These are phyloP conservation scores for Saraca asoca DNA, from an alignment of 331 rosid genomes.

Conservation along the genomic window DNA sequence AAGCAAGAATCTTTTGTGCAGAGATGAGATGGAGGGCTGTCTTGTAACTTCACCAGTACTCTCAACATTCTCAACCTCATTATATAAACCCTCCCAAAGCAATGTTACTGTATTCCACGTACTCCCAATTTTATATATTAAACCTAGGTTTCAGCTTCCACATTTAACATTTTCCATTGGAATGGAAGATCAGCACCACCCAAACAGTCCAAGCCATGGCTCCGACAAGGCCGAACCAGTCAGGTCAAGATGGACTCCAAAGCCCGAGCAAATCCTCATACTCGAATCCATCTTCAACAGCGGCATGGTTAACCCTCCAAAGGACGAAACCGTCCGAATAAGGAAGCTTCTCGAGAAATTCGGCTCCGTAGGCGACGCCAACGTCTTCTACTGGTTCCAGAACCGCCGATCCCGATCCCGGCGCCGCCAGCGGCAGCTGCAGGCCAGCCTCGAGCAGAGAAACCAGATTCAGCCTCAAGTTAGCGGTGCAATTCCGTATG, in stretches of 20 bases:
- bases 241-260: conserved; percentile 96
- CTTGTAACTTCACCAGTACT: conserved; percentile 14
- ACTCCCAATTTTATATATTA: conserved; percentile 24
- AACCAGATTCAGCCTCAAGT: conserved; percentile 29
- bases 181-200: conserved; percentile 60
- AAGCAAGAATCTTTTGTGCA: too few species aligned
- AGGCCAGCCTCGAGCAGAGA: conserved; percentile 54
- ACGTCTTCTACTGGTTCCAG: conserved; percentile 98
- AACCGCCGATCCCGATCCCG: conserved; percentile 94
- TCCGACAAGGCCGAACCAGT: conserved; percentile 68
- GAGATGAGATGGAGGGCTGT: neutral
- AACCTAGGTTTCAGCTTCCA: conserved; percentile 54
- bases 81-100: conserved; percentile 32
- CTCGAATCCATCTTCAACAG: conserved; percentile 97
- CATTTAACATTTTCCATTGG: conserved; percentile 28
- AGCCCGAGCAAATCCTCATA: conserved; percentile 84
- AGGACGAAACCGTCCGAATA: conserved; percentile 80
- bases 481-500: conserved; percentile 51
- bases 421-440: conserved; percentile 92
- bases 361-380: conserved; percentile 86
- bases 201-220: conserved; percentile 41
- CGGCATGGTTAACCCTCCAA: conserved; percentile 94
- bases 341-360: conserved; percentile 81
- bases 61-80: conserved; percentile 27
- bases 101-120: conserved; percentile 37